These are phyloP conservation scores for Porodaedalea pini DNA, from an alignment of 1,284 basidiomycete genomes.

Conservation along the genomic window DNA sequence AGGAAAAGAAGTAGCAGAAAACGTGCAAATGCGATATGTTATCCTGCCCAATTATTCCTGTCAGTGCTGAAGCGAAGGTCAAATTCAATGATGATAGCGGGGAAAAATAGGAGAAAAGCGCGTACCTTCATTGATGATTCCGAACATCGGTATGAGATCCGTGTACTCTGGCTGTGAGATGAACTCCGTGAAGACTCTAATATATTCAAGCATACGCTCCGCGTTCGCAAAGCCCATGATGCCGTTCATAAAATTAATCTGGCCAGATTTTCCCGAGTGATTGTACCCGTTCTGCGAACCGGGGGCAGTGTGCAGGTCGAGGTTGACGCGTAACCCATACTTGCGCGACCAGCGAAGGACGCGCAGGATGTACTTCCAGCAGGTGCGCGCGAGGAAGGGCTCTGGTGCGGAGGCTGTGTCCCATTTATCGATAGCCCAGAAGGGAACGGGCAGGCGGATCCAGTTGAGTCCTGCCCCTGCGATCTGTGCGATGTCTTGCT, in stretches of 20 bases:
- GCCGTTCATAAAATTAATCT: constrained; percentile 57
- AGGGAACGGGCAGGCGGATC: constrained; percentile 79
- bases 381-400: constrained; percentile 72
- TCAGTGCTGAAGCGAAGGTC: constrained; percentile 29
- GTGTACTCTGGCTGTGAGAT: constrained; percentile 53
- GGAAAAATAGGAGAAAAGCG: background rate
- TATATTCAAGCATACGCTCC: constrained; percentile 53
- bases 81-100: background rate
- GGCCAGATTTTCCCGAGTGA: constrained; percentile 46
- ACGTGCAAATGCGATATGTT: constrained; percentile 39
- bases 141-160: constrained; percentile 48
- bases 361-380: constrained; percentile 65
- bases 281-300: constrained; percentile 69
- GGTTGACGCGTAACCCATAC: constrained; percentile 82
- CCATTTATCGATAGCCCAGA: constrained; percentile 82
- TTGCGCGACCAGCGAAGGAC: constrained; percentile 81
- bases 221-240: constrained; percentile 63
- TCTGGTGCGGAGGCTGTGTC: constrained; percentile 45
- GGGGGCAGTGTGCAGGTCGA: constrained; percentile 82
- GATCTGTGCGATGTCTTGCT: constrained; percentile 85
- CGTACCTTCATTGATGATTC: constrained; percentile 38
- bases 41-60: constrained; percentile 43
- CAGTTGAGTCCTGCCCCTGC: constrained; percentile 87
- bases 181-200: constrained; percentile 57
- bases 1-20: constrained; percentile 17